Conservation (phyloP, 2,329 filamentous ascomycete species). For the Anthostomella pinea region DNA sequence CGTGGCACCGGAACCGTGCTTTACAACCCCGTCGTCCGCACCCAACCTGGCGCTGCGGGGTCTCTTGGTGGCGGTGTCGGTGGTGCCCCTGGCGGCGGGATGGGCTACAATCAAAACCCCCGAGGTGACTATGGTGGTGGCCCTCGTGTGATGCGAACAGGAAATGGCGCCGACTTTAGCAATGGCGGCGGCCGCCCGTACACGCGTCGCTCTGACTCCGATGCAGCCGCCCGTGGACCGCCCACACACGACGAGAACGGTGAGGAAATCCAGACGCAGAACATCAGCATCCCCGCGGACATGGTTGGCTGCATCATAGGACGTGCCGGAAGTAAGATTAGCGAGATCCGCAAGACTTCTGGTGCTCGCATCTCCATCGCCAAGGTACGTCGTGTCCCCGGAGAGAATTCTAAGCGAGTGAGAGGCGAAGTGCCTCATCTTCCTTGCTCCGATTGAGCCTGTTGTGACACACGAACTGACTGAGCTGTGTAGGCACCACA, state of each 20-base stretch:
- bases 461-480: constrained; percentile 13
- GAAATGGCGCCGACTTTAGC: constrained; percentile 96
- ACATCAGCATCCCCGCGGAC: constrained; percentile 98
- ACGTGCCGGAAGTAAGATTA: constrained; percentile 92
- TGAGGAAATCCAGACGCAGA: constrained; percentile 96
- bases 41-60: constrained; percentile 61
- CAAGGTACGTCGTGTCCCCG: constrained; percentile 55
- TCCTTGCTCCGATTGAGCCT: not conserved
- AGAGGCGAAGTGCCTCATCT: not conserved
- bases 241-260: constrained; percentile 93
- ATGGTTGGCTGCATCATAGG: constrained; percentile 99
- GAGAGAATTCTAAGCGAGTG: not conserved
- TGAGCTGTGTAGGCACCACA: constrained; percentile 65
- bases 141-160: constrained; percentile 85
- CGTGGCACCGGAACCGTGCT: constrained; percentile 94
- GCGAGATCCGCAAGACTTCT: constrained; percentile 95
- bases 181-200: constrained; percentile 69
- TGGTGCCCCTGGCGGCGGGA: constrained; percentile 42
- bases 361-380: constrained; percentile 97
- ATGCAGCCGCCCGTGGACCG: constrained; percentile 74
- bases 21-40: constrained; percentile 94
- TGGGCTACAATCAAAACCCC: constrained; percentile 42
- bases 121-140: constrained; percentile 57
- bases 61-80: constrained; percentile 27
- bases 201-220: constrained; percentile 78